Evolutionary conservation across 75 land plant species (phyloP).

Genomic region (Cryptomeria japonica): DNA sequence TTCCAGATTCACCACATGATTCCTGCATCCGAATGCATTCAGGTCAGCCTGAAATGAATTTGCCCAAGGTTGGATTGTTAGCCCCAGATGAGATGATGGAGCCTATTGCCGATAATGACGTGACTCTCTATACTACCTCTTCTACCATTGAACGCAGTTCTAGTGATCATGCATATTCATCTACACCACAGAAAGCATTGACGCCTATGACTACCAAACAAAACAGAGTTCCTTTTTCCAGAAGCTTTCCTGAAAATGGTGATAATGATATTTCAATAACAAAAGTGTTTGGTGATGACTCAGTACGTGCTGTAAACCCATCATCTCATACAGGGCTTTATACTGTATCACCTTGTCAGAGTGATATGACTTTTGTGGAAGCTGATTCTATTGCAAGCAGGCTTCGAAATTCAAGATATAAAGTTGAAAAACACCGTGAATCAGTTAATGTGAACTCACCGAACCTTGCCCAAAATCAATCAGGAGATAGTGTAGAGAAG

Average conservation of each 20-base stretch:
- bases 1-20: background rate
- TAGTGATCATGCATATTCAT: background rate
- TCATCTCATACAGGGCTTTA: background rate
- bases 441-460: background rate
- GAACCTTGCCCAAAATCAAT: background rate
- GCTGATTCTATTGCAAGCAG: constrained; percentile 4
- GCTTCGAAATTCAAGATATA: background rate
- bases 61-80: background rate
- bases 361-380: background rate
- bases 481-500: background rate
- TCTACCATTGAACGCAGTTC: background rate
- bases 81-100: background rate
- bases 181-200: background rate
- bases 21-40: background rate
- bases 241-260: background rate
- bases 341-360: background rate
- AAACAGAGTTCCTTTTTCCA: background rate
- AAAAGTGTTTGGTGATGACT: background rate
- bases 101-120: background rate
- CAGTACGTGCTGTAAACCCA: background rate
- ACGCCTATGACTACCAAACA: background rate
- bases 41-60: background rate
- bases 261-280: background rate
- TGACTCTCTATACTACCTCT: background rate
- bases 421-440: background rate